These are phyloP conservation scores for Geum urbanum DNA, from an alignment of 306 rosid species.

Conservation along the genomic window DNA sequence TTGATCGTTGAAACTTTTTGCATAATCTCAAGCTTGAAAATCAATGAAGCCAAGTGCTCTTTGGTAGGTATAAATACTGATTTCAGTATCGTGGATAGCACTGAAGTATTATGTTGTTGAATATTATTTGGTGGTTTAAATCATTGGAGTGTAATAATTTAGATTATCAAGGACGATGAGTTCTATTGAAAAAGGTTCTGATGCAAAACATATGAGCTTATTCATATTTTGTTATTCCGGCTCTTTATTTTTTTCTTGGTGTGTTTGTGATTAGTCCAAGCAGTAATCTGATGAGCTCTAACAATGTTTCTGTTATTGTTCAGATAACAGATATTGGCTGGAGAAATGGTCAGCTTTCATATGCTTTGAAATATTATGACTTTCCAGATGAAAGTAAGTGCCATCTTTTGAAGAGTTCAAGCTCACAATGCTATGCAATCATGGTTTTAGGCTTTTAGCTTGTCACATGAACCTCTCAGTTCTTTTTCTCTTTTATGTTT, in stretches of 20 bases:
- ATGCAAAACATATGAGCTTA: not conserved
- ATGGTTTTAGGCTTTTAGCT: not conserved
- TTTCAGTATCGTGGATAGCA: not conserved
- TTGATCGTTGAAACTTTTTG: not conserved
- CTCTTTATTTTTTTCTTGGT: not conserved
- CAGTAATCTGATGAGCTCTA: conserved; percentile 10
- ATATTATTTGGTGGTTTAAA: not conserved
- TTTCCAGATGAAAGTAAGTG: conserved; percentile 70
- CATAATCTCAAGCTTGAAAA: not conserved
- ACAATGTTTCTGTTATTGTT: conserved; percentile 13
- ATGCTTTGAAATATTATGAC: conserved; percentile 53
- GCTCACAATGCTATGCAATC: not conserved
- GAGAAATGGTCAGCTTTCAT: conserved; percentile 21
- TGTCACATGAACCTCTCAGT: not conserved
- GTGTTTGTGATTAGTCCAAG: not conserved
- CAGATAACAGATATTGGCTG: conserved; percentile 45
- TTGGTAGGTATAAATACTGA: not conserved
- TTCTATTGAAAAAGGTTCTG: not conserved
- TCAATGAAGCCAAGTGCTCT: not conserved
- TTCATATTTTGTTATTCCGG: not conserved
- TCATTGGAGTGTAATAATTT: not conserved
- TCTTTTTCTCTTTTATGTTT: not conserved
- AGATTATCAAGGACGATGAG: not conserved
- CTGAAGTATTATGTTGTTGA: not conserved
- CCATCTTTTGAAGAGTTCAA: not conserved